Evolutionary conservation across 2,329 filamentous ascomycete species (phyloP), one percentile per base, ranked within the genome.

Genomic region (Thielaviopsis cerberus): DNA sequence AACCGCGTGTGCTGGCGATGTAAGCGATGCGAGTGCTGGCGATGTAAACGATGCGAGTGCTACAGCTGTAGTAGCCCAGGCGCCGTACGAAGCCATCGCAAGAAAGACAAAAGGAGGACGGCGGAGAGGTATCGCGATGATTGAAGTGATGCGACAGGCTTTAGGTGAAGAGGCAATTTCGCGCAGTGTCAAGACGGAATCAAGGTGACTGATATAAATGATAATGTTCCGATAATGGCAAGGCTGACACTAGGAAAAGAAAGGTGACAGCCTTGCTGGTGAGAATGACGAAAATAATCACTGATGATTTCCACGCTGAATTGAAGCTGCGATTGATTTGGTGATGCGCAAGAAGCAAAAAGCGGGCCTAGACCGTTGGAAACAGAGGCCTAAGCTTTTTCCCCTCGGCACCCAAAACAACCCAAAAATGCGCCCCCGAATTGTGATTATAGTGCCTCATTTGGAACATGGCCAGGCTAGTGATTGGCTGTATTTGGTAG

Each of bases 1-100:
- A 59, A 63, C 64, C 41, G 63, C 57, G 30, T 50, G 59, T 10
- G 41, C 51, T 37, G 54, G 37, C 25, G 55, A 26, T n/a, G 52
- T 24, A 11, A 51, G 20, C 25, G 24, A 51, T n/a, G 51, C 45
- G 25, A 51, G 48, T 51, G 53, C 37, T 24, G 52, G 26, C 17
- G 51, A 27, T 26, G 41, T 54, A 1, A 51, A 24, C 25, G 24
- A 51, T n/a, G 51, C 45, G 25, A 51, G 48, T 51, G 53, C 37
- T 24, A 45, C 41, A 17, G 51, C 45, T 26, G 41, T 54, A 1
- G 51, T 27, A 24, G 51, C 53, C 34, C 48, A 55, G 34, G 27
- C 58, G 24, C 54, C 54, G 25, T 54, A 51, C 6, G 45, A 41
- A 23, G 23, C 23, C 20, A 41, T 34, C 7, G 24, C 25, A 45